Percentiles rank a stretch among this genome's conserved stretches.
Evolutionary conservation across 1,284 basidiomycete species (phyloP).

Genomic region (Austropuccinia psidii): DNA sequence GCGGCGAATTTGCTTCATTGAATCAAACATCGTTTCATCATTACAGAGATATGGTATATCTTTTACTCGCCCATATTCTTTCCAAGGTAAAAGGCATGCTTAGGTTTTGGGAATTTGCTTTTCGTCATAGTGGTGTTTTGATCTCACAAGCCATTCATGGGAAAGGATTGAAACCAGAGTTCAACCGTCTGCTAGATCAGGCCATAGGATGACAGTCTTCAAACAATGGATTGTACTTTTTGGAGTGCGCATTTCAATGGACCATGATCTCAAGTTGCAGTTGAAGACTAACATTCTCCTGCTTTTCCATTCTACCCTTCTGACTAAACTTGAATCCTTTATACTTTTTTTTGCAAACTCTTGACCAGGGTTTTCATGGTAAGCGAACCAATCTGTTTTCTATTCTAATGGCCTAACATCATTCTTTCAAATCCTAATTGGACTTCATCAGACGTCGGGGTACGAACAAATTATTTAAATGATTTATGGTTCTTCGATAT

Average conservation of each 20-base stretch:
- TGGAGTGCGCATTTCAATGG: constrained; percentile 56
- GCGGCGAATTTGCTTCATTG: constrained; percentile 75
- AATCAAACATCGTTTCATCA: constrained; percentile 84
- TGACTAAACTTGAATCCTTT: constrained; percentile 40
- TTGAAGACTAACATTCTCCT: constrained; percentile 12
- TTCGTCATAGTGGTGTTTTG: constrained; percentile 52
- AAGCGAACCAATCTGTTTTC: constrained; percentile 18
- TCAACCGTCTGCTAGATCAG: constrained; percentile 70
- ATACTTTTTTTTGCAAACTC: constrained; percentile 42
- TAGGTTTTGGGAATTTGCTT: constrained; percentile 39
- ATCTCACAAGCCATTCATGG: constrained; percentile 68
- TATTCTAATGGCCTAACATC: background rate
- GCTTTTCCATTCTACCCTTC: constrained; percentile 37
- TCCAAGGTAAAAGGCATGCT: constrained; percentile 42
- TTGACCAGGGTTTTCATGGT: constrained; percentile 43
- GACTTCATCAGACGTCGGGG: background rate
- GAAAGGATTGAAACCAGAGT: constrained; percentile 81
- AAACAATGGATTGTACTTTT: constrained; percentile 79
- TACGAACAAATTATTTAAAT: constrained; percentile 67
- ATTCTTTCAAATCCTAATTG: background rate
- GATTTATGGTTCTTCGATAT: constrained; percentile 85
- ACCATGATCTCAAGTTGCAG: background rate
- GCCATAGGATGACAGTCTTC: constrained; percentile 86
- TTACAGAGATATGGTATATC: constrained; percentile 63
- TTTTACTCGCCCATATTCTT: background rate